These are phyloP conservation scores for Nakazawaea siamensis DNA, from an alignment of 805 yeast species.

Conservation along the genomic window DNA sequence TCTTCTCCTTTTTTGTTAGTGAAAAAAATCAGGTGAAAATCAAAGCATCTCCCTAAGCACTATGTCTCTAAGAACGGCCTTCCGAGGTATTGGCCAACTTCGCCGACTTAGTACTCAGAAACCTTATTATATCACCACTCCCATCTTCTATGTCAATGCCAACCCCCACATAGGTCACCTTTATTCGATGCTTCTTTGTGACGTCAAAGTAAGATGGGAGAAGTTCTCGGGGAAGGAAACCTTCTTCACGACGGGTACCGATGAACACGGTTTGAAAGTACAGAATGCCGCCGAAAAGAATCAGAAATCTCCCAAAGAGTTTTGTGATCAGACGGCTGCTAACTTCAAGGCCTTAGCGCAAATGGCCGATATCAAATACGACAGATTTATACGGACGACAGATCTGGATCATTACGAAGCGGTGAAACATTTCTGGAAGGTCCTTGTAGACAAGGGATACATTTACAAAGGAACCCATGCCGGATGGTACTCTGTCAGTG, in stretches of 20 bases:
- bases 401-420: slow-evolving; percentile 67
- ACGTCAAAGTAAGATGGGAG: slow-evolving; percentile 72
- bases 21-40: too few relatives aligned
- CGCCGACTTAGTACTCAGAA: too few relatives aligned
- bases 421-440: slow-evolving; percentile 64
- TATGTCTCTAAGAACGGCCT: too few relatives aligned
- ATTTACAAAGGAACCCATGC: slow-evolving; percentile 78
- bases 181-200: slow-evolving; percentile 80
- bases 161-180: slow-evolving; percentile 91
- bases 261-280: slow-evolving; percentile 93
- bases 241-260: slow-evolving; percentile 83
- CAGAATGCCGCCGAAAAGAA: slow-evolving; percentile 70
- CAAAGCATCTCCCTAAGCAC: too few relatives aligned
- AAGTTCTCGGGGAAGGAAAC: slow-evolving; percentile 31
- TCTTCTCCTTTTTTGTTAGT: too few relatives aligned
- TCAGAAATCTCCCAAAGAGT: slow-evolving; percentile 44
- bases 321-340: slow-evolving; percentile 63
- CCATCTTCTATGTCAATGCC: slow-evolving; percentile 95
- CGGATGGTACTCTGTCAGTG: slow-evolving; percentile 95
- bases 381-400: slow-evolving; percentile 86
- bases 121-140: slow-evolving; percentile 61
- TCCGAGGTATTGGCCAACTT: too few relatives aligned
- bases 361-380: slow-evolving; percentile 47
- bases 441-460: slow-evolving; percentile 47
- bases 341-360: slow-evolving; percentile 60